phyloP scores from a whole-genome alignment of 1,139 yeast species.

The Protomyces gravidus region DNA sequence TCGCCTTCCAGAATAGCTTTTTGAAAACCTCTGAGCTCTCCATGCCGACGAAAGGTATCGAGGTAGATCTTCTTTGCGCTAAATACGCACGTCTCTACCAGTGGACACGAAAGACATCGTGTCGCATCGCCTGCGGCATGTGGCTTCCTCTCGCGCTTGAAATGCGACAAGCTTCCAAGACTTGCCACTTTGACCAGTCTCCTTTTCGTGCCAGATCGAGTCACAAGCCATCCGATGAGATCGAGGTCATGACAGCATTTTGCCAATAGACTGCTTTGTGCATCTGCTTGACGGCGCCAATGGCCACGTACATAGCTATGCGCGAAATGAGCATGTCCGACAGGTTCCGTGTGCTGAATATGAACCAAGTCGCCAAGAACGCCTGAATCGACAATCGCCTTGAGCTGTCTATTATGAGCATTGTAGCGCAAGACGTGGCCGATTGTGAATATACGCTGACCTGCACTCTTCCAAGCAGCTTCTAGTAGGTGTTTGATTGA shows the following conservation, averaged over 20 bases:
- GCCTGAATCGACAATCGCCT: constrained; percentile 35
- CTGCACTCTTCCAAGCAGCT: constrained; percentile 36
- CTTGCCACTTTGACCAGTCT: neutral
- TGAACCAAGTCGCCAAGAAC: constrained; percentile 37
- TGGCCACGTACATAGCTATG: constrained; percentile 40
- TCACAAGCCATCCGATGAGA: constrained; percentile 36
- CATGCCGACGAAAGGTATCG: neutral
- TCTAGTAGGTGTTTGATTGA: constrained; percentile 36
- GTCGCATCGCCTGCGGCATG: neutral
- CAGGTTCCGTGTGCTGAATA: constrained; percentile 39
- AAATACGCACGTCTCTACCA: neutral
- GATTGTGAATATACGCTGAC: constrained; percentile 36
- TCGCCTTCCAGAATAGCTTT: neutral
- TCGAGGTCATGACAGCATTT: constrained; percentile 39
- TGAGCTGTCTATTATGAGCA: constrained; percentile 37
- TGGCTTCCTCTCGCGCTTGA: neutral
- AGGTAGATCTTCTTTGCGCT: constrained; percentile 1
- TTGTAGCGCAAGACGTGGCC: constrained; percentile 39
- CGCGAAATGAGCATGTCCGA: constrained; percentile 39
- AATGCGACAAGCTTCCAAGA: neutral
- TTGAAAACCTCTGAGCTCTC: neutral
- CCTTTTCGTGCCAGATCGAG: neutral
- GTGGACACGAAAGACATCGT: neutral
- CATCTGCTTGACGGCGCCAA: constrained; percentile 36
- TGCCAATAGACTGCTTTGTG: constrained; percentile 38